Base-by-base conservation (phyloP, 768 basidiomycete species). In the Auricularia sp. region DNA sequence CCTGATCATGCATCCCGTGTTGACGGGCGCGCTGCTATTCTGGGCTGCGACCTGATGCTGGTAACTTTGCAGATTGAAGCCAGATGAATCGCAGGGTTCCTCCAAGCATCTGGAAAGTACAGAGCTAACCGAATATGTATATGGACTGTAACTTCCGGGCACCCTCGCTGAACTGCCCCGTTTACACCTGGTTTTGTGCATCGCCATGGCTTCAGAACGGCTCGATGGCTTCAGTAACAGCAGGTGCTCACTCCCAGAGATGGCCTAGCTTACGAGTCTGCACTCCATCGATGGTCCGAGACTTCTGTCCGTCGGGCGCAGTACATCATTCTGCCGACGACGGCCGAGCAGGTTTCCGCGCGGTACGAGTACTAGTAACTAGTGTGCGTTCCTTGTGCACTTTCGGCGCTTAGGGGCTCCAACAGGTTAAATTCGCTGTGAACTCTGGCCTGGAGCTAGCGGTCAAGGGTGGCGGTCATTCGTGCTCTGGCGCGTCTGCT, bases 261-360 rank as follows among this genome's bases (percentile, higher is more conserved):
- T 42, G 62, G 62, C 62, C 18, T 21, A 3, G 35, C 33, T n/a
- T 63, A 63, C 42, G 62, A 63, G 33, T 39, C 14, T 14, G 62
- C 62, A 7, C 34, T 63, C 21, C 37, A 45, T 6, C 62, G 62
- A 6, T 63, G 62, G 62, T 45, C 42, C 4, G 62, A 63, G 21
- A 45, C 39, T 24, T 35, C 39, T 11, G 21, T 51, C 16, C 47
- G 47, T 51, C 47, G 47, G 18, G 47, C 47, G 21, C 47, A 51
- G 47, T 62, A 34, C 37, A 54, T 70, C 34, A 35, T 61, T 16
- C 69, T 66, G 47, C 69, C 68, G 14, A 70, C 68, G 62, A 63
- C 65, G 39, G 68, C 67, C 10, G 62, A 66, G 34, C 72, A 72
- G 58, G 69, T 73, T 33, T 58, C 68, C 29, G 18, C 11, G 69